Evolutionary conservation across 805 yeast species (phyloP).

Genomic region (Metschnikowia noctiluminum): DNA sequence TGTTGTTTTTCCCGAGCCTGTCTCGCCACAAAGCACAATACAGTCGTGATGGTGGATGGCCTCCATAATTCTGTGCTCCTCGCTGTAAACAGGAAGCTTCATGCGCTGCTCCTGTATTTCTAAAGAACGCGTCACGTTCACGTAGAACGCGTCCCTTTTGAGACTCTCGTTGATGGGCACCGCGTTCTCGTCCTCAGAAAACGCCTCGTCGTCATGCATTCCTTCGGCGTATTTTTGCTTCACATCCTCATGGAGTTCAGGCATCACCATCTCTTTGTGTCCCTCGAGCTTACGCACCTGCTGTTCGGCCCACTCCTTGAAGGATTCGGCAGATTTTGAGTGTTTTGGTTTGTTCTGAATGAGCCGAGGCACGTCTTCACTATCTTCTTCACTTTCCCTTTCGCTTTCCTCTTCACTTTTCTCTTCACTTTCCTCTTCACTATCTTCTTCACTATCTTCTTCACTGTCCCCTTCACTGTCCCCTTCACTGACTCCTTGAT

Average conservation of each 20-base stretch:
- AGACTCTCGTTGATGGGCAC: conserved; percentile 55
- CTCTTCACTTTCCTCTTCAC: conserved; percentile 2
- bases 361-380: conserved; percentile 25
- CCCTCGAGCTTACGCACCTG: conserved; percentile 67
- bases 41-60: conserved; percentile 91
- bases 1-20: conserved; percentile 98
- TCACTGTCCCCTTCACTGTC: conserved; percentile 19
- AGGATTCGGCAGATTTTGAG: conserved; percentile 47
- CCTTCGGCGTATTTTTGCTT: conserved; percentile 58
- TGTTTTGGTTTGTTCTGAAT: conserved; percentile 43
- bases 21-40: conserved; percentile 91
- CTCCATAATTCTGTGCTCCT: conserved; percentile 93
- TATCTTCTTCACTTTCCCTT: conserved; percentile 23
- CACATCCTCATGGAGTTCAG: conserved; percentile 46
- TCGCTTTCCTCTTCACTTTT: conserved; percentile 23
- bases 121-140: conserved; percentile 61
- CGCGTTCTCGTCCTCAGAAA: conserved; percentile 55
- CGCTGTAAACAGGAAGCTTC: conserved; percentile 82
- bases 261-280: conserved; percentile 39
- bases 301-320: conserved; percentile 85
- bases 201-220: conserved; percentile 49
- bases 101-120: conserved; percentile 66
- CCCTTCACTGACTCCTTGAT: background rate
- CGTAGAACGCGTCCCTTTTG: conserved; percentile 61
- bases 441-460: background rate